These are phyloP conservation scores for Blastobotrys buckinghamii DNA, from an alignment of 1,139 yeast species.

Conservation along the genomic window DNA sequence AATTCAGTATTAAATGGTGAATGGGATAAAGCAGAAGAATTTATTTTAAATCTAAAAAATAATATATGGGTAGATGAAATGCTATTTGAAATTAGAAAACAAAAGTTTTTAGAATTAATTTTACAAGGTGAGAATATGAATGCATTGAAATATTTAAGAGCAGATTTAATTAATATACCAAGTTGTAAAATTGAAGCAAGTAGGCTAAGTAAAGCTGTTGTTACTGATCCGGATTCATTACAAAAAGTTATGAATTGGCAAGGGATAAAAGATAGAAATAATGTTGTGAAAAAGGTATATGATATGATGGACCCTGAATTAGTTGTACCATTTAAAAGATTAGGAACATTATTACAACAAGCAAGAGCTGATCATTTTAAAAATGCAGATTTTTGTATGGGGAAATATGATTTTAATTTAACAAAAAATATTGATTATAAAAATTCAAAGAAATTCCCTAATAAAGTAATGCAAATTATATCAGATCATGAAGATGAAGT, in stretches of 20 bases:
- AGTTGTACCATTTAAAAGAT: slow-evolving; percentile 48
- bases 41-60: slow-evolving; percentile 18
- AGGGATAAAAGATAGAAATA: slow-evolving; percentile 32
- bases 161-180: slow-evolving; percentile 26
- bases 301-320: slow-evolving; percentile 45
- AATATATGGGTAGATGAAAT: slow-evolving; percentile 16
- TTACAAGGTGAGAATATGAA: slow-evolving; percentile 19
- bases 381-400: slow-evolving; percentile 39
- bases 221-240: background rate
- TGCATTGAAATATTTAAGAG: slow-evolving; percentile 43
- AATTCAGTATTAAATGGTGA: slow-evolving; percentile 38
- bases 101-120: slow-evolving; percentile 32
- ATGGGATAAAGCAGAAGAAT: slow-evolving; percentile 38
- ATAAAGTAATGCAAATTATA: slow-evolving; percentile 32
- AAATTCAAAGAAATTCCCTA: slow-evolving; percentile 44
- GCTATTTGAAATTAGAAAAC: slow-evolving; percentile 30
- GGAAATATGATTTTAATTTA: background rate
- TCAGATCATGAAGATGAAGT: slow-evolving; percentile 61
- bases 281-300: slow-evolving; percentile 41
- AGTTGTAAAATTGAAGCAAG: background rate
- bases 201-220: background rate
- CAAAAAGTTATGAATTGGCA: background rate
- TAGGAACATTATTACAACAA: slow-evolving; percentile 46
- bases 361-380: slow-evolving; percentile 33
- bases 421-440: slow-evolving; percentile 9